These are phyloP conservation scores for Sedum album DNA, from an alignment of 164 flowering plant species.

Conservation along the genomic window DNA sequence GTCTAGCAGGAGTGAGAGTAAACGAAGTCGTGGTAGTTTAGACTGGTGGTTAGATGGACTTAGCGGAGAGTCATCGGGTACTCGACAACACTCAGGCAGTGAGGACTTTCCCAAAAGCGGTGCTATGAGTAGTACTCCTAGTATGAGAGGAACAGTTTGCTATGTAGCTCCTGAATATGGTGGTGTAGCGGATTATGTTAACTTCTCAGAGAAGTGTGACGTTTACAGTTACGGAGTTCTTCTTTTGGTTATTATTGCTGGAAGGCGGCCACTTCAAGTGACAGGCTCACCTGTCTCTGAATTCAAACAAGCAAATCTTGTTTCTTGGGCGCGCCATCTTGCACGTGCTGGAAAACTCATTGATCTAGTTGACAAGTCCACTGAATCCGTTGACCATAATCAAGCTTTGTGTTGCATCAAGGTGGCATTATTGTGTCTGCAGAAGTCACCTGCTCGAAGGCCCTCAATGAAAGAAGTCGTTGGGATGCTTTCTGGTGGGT, in stretches of 20 bases:
- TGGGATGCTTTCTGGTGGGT: constrained; percentile 67
- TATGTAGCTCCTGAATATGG: constrained; percentile 89
- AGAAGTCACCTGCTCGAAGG: constrained; percentile 58
- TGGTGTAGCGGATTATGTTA: constrained; percentile 32
- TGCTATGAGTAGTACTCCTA: constrained; percentile 84
- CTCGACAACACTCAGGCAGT: constrained; percentile 42
- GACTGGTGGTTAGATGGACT: constrained; percentile 93
- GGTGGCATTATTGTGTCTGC: constrained; percentile 79
- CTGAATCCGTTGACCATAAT: constrained; percentile 48
- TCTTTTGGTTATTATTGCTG: constrained; percentile 73
- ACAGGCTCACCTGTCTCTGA: constrained; percentile 85
- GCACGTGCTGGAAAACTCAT: constrained; percentile 68
- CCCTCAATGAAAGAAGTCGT: constrained; percentile 76
- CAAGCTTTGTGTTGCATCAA: constrained; percentile 73
- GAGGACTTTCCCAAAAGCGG: constrained; percentile 85
- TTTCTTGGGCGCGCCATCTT: constrained; percentile 89
- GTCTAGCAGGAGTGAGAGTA: constrained; percentile 40
- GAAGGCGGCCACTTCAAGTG: constrained; percentile 85
- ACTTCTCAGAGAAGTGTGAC: constrained; percentile 77
- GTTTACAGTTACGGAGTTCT: constrained; percentile 92
- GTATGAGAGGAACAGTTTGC: constrained; percentile 99
- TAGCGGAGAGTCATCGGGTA: constrained; percentile 60
- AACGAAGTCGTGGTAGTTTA: constrained; percentile 47
- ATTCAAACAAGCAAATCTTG: constrained; percentile 78
- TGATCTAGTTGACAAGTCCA: constrained; percentile 66